Base-by-base conservation (phyloP, 2,329 filamentous ascomycete species). In the Stenocarpella maydis region DNA sequence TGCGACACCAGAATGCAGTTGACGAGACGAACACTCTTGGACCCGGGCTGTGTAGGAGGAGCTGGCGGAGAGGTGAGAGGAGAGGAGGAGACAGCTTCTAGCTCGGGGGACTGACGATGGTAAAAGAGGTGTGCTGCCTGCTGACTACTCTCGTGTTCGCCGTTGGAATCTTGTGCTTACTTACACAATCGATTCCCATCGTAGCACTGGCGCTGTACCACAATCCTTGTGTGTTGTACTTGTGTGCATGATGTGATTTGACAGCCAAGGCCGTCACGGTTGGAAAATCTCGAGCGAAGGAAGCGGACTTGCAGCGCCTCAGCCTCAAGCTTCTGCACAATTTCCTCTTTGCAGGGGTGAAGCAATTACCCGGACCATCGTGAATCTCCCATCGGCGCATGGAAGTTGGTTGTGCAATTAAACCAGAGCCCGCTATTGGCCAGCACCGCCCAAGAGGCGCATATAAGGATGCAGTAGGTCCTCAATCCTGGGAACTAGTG, bases 1-100 rank as follows among this genome's bases (percentile, higher is more conserved):
- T 67, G 68, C 68, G 55, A 69, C 63, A 54, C 45, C 65, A 61
- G 50, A 67, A 37, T 21, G 63, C 68, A 67, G 68, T 39, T 43
- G 61, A 65, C 45, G 47, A 39, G 37, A 66, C 63, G 28, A 61
- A 66, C 28, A 58, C 43, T 43, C 31, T 49, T 54, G 52, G 26
- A 60, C 19, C 50, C 50, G 54, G 47, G 49, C 54, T 55, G 55
- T 50, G 21, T 49, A 53, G 52, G 21, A 41, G 50, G 26, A 58
- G 55, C 41, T 41, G 50, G 28, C 58, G 69, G 34, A 50, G 39
- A 37, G 65, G 24, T 65, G 49, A 58, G 34, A 41, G n/a, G 34
- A 45, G 37, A 52, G 17, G 47, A 3, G 21, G 31, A 55, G 28
- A 10, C 12, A 4, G 47, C 45, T 24, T 54, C 39, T 6, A 24